Percentiles rank a stretch among this genome's conserved stretches.
phyloP scores from a whole-genome alignment of 257 asterid genomes.

The Solanum dulcamara region DNA sequence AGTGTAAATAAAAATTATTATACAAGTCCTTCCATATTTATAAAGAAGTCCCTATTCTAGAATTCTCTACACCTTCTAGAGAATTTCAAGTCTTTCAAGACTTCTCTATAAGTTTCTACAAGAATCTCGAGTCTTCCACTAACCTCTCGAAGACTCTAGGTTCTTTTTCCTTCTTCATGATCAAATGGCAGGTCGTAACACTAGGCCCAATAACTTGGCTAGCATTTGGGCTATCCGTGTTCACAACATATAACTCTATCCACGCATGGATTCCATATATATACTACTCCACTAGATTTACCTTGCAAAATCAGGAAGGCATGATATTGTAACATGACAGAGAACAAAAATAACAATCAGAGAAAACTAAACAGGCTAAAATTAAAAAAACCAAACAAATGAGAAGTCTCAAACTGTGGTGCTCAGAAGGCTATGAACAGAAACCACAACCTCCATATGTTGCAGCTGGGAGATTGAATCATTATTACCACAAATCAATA shows the following conservation, averaged over 20 bases:
- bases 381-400: background rate
- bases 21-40: too few species aligned
- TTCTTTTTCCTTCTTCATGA: too few species aligned
- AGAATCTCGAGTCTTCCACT: too few species aligned
- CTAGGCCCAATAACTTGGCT: background rate
- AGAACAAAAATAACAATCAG: background rate
- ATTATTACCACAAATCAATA: slow-evolving; percentile 3
- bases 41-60: too few species aligned
- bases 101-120: too few species aligned
- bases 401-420: slow-evolving; percentile 16
- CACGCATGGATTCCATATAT: background rate
- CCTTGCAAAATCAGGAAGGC: background rate
- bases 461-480: slow-evolving; percentile 20
- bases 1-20: too few species aligned
- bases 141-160: too few species aligned
- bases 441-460: slow-evolving; percentile 36
- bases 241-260: background rate
- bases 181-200: too few species aligned
- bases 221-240: background rate
- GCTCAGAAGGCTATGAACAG: slow-evolving; percentile 31
- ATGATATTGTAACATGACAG: background rate
- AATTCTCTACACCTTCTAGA: too few species aligned
- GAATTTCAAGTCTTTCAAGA: too few species aligned
- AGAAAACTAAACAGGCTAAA: background rate
- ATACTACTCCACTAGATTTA: background rate